These are phyloP conservation scores for Neurospora sp. DNA, from an alignment of 495 filamentous ascomycete genomes.

Conservation along the genomic window DNA sequence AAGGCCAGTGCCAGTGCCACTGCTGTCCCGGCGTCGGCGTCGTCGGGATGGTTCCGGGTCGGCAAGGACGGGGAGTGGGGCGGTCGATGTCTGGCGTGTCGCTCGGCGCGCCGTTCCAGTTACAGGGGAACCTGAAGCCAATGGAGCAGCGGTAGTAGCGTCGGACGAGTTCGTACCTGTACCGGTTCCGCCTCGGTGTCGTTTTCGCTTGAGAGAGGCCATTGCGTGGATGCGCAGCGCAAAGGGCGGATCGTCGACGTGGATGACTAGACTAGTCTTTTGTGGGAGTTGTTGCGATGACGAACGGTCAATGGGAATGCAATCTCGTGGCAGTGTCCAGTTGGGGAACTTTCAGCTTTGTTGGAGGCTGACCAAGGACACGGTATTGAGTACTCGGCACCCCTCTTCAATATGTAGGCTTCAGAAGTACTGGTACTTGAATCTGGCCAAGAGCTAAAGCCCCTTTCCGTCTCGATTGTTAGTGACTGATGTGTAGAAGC, in stretches of 20 bases:
- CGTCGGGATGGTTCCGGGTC: slow-evolving; percentile 24
- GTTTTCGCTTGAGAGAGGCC: slow-evolving; percentile 35
- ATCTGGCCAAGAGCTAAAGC: not conserved
- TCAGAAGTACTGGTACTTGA: not conserved
- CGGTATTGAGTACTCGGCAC: not conserved
- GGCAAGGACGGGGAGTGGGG: slow-evolving; percentile 17
- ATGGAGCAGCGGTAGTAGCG: not conserved
- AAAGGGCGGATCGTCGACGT: not conserved
- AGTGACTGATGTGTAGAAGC: not conserved
- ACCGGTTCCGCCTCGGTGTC: slow-evolving; percentile 12
- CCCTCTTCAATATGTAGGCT: not conserved
- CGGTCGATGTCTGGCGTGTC: slow-evolving; percentile 31
- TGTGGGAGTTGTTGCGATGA: slow-evolving; percentile 11
- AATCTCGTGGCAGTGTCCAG: not conserved
- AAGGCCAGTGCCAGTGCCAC: not conserved
- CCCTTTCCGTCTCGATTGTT: not conserved
- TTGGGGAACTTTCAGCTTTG: not conserved
- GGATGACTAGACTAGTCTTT: not conserved
- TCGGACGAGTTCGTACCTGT: not conserved
- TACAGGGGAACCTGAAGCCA: slow-evolving; percentile 4
- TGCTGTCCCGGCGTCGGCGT: slow-evolving; percentile 20
- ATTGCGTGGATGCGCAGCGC: slow-evolving; percentile 10
- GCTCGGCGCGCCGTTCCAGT: slow-evolving; percentile 23
- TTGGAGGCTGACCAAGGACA: not conserved
- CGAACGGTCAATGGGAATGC: not conserved